A percentile compares a stretch with the other conserved stretches of the same genome.
phyloP scores from a whole-genome alignment of 2,329 filamentous ascomycete species.

The Juglanconis sp. region DNA sequence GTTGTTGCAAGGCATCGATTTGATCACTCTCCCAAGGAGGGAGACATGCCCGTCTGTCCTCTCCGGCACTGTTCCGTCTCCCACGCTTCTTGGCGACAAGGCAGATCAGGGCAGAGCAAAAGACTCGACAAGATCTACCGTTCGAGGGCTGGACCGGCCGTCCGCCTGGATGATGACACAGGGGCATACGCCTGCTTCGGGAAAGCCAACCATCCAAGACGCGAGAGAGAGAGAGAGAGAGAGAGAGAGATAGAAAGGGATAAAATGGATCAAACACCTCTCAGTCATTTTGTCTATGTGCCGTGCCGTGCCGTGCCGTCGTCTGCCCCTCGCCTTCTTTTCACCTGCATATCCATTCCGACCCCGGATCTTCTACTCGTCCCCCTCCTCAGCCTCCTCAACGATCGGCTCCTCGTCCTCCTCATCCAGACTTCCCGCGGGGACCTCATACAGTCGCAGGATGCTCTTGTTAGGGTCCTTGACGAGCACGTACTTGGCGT shows the following conservation, averaged over 20 bases:
- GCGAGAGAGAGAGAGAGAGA: no score
- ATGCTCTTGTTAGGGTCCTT: slow-evolving; percentile 98
- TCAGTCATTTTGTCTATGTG: not conserved
- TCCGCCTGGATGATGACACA: no score
- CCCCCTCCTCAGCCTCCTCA: slow-evolving; percentile 52
- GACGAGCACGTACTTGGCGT: slow-evolving; percentile 77
- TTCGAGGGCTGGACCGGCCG: no score
- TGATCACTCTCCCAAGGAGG: no score
- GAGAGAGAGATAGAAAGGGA: not conserved
- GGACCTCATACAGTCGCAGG: slow-evolving; percentile 88
- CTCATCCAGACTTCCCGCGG: slow-evolving; percentile 84
- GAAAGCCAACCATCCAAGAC: no score
- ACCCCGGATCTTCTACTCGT: slow-evolving; percentile 33
- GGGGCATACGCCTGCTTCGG: no score
- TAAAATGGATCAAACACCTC: not conserved
- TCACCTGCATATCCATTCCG: not conserved
- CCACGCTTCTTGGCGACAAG: no score
- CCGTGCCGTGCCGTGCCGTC: not conserved
- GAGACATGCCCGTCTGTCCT: no score
- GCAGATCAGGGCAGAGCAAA: no score
- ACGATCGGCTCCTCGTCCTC: slow-evolving; percentile 66
- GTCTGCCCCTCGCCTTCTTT: slow-evolving; percentile 24
- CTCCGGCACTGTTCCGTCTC: no score
- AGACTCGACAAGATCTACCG: no score
- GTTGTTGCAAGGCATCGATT: no score